Conservation (phyloP, 2,329 filamentous ascomycete species). For the Epichloe gansuensis region DNA sequence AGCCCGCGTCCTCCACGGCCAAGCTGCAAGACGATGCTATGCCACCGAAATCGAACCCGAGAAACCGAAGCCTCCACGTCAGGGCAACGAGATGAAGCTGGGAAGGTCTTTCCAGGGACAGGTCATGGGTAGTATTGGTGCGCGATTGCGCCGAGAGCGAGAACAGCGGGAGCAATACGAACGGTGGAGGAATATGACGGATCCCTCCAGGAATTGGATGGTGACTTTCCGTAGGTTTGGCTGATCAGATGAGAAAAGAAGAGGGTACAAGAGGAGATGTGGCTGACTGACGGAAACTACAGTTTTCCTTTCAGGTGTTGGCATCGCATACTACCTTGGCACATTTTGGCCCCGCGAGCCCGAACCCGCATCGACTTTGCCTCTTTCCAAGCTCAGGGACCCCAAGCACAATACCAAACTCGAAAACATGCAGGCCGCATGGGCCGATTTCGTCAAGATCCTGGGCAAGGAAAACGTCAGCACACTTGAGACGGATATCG, state of each 20-base stretch:
- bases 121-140: slow-evolving; percentile 45
- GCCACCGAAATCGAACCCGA: slow-evolving; percentile 25
- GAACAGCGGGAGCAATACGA: slow-evolving; percentile 40
- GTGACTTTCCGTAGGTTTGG: slow-evolving; percentile 38
- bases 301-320: slow-evolving; percentile 42
- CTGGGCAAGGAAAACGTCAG: slow-evolving; percentile 54
- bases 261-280: neutral
- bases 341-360: slow-evolving; percentile 38
- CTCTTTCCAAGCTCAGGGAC: slow-evolving; percentile 37
- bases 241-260: neutral
- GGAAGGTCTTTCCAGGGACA: slow-evolving; percentile 43
- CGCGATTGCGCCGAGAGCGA: slow-evolving; percentile 41
- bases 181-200: slow-evolving; percentile 27
- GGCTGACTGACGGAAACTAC: slow-evolving; percentile 5
- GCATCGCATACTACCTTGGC: slow-evolving; percentile 47
- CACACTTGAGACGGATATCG: slow-evolving; percentile 42
- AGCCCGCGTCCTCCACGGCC: slow-evolving; percentile 11
- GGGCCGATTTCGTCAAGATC: slow-evolving; percentile 55
- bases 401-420: slow-evolving; percentile 46
- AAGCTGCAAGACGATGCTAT: slow-evolving; percentile 17
- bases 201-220: slow-evolving; percentile 35
- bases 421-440: slow-evolving; percentile 55
- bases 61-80: slow-evolving; percentile 17
- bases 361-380: slow-evolving; percentile 45
- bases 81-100: slow-evolving; percentile 25